phyloP scores from a whole-genome alignment of 1,139 yeast genomes.

The Pichia sp. region DNA sequence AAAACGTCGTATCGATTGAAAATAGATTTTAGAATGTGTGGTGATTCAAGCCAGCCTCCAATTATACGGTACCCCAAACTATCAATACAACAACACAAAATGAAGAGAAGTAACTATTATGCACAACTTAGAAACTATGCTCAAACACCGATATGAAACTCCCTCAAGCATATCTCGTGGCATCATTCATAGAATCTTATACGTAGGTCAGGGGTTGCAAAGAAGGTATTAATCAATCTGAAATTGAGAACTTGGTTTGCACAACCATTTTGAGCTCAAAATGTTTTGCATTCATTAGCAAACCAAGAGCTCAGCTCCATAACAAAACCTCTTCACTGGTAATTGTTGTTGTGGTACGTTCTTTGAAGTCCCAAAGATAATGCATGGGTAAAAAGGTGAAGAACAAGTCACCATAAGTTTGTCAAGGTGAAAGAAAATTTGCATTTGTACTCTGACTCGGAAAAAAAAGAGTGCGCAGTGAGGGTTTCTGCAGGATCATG shows the following conservation, averaged over 20 bases:
- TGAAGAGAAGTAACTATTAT: neutral
- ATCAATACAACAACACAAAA: neutral
- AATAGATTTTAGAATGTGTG: conserved; percentile 18
- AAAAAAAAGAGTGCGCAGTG: neutral
- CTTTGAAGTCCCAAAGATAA: too few relatives aligned
- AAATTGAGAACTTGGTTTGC: neutral
- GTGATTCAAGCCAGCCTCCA: conserved; percentile 16
- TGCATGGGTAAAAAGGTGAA: too few relatives aligned
- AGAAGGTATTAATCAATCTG: neutral
- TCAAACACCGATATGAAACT: neutral
- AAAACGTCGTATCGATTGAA: conserved; percentile 19
- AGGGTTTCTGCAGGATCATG: neutral
- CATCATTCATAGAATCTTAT: neutral
- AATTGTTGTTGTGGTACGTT: too few relatives aligned
- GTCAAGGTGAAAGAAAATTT: neutral
- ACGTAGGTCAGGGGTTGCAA: conserved; percentile 8
- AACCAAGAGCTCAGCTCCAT: neutral
- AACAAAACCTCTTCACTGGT: too few relatives aligned
- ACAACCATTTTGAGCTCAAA: conserved; percentile 7
- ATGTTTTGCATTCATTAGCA: neutral
- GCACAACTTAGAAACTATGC: neutral
- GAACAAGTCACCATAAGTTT: too few relatives aligned
- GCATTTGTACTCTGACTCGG: neutral
- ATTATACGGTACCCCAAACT: neutral
- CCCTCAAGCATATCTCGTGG: neutral